Evolutionary conservation across 305 asterid species (phyloP).

Genomic region (Fraxinus xanthoxyloides): DNA sequence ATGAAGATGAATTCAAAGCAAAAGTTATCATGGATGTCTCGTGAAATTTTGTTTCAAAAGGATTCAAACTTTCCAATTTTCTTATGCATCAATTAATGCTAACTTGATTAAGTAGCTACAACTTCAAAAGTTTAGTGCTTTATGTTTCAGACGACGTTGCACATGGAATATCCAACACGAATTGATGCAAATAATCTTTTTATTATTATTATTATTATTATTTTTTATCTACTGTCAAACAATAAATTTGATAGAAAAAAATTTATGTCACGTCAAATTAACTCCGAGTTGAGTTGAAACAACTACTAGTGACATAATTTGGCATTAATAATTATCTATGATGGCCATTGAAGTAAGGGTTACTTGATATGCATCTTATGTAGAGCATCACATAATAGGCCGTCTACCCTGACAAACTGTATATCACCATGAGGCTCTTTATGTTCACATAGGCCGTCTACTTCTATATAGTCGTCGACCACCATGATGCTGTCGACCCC

Average conservation of each 20-base stretch:
- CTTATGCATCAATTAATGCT: slow-evolving; percentile 29
- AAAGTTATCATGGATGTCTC: neutral
- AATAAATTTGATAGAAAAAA: too few species aligned
- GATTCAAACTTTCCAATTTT: slow-evolving; percentile 12
- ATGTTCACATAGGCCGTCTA: too few species aligned
- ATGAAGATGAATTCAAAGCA: slow-evolving; percentile 28
- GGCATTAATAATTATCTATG: too few species aligned
- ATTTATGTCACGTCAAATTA: neutral
- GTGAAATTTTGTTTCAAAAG: neutral
- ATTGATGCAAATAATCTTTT: neutral
- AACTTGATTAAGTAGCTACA: slow-evolving; percentile 30
- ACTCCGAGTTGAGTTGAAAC: neutral
- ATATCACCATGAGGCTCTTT: too few species aligned
- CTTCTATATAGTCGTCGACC: too few species aligned
- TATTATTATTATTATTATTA: too few species aligned
- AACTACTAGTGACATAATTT: neutral
- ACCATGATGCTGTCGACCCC: too few species aligned
- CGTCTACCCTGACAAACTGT: too few species aligned
- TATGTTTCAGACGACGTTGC: neutral
- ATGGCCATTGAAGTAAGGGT: too few species aligned
- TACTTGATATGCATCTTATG: too few species aligned
- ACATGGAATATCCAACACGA: neutral
- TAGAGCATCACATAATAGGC: too few species aligned
- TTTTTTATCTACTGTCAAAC: too few species aligned
- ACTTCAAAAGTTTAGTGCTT: slow-evolving; percentile 1